Conservation (phyloP, 164 flowering plant genomes). For the Vitis riparia region DNA sequence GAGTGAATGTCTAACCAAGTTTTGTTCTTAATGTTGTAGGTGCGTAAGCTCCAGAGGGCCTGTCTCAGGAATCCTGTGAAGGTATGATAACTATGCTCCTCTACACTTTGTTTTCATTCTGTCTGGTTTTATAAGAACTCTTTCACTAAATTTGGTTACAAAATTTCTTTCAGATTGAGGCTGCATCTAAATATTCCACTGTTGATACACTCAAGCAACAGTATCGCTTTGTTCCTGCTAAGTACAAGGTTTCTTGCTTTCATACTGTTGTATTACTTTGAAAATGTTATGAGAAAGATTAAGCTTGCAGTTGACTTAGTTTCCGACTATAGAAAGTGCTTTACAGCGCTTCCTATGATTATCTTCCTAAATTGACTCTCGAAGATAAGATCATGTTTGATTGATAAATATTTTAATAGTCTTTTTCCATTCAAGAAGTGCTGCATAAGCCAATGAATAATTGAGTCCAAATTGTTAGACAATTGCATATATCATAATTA, state of each 20-base stretch:
- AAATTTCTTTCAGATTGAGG: slow-evolving; percentile 64
- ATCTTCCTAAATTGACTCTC: too few species aligned
- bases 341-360: too few species aligned
- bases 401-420: too few species aligned
- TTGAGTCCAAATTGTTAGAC: too few species aligned
- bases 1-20: not conserved
- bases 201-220: slow-evolving; percentile 89
- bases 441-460: too few species aligned
- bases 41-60: slow-evolving; percentile 80
- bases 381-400: too few species aligned
- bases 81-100: slow-evolving; percentile 34
- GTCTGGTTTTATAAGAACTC: not conserved
- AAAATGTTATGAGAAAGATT: not conserved
- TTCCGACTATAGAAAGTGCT: too few species aligned
- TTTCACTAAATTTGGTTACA: not conserved
- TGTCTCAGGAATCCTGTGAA: slow-evolving; percentile 89
- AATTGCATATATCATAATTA: too few species aligned
- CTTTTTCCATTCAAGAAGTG: too few species aligned
- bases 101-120: not conserved
- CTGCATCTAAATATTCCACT: slow-evolving; percentile 86
- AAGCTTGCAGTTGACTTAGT: too few species aligned
- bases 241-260: slow-evolving; percentile 62
- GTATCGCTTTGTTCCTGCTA: slow-evolving; percentile 74
- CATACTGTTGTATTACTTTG: not conserved
- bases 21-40: slow-evolving; percentile 38